Evolutionary conservation across 176 grass and related monocot species (phyloP).

Genomic region (Bothriochloa decipiens): DNA sequence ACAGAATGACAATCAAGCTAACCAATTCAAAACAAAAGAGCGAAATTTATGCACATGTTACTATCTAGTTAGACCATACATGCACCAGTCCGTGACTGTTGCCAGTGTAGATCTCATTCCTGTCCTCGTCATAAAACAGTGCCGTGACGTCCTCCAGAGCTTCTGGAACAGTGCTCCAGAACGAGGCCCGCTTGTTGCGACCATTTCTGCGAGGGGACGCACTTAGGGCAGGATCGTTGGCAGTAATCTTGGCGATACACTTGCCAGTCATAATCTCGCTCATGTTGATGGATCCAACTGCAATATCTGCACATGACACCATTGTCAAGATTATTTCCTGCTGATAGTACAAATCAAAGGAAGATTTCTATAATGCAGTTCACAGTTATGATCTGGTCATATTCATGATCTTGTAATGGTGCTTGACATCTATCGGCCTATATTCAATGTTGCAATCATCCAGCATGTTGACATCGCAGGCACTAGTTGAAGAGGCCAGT

Average conservation of each 20-base stretch:
- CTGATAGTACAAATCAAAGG: slow-evolving; percentile 15
- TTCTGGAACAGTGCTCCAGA: slow-evolving; percentile 77
- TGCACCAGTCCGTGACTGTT: slow-evolving; percentile 92
- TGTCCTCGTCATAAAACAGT: slow-evolving; percentile 95
- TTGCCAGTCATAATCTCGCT: slow-evolving; percentile 95
- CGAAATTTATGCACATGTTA: slow-evolving; percentile 27
- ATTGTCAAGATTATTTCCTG: neutral
- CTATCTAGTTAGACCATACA: slow-evolving; percentile 92
- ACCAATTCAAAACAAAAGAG: slow-evolving; percentile 37
- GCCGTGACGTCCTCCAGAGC: slow-evolving; percentile 92
- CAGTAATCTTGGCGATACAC: slow-evolving; percentile 96
- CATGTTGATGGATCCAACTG: slow-evolving; percentile 95
- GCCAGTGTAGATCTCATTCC: slow-evolving; percentile 96
- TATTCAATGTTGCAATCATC: neutral
- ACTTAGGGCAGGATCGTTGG: slow-evolving; percentile 62
- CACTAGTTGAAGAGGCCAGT: neutral
- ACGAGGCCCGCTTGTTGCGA: slow-evolving; percentile 40
- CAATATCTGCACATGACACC: slow-evolving; percentile 43
- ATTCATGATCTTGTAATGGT: neutral
- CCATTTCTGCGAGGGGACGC: slow-evolving; percentile 46
- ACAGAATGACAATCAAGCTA: slow-evolving; percentile 32
- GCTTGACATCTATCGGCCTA: neutral
- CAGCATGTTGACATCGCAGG: neutral
- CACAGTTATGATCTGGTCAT: neutral
- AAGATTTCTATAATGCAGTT: neutral